These are phyloP conservation scores for Alternaria rosae DNA, from an alignment of 2,329 filamentous ascomycete genomes.

Conservation along the genomic window DNA sequence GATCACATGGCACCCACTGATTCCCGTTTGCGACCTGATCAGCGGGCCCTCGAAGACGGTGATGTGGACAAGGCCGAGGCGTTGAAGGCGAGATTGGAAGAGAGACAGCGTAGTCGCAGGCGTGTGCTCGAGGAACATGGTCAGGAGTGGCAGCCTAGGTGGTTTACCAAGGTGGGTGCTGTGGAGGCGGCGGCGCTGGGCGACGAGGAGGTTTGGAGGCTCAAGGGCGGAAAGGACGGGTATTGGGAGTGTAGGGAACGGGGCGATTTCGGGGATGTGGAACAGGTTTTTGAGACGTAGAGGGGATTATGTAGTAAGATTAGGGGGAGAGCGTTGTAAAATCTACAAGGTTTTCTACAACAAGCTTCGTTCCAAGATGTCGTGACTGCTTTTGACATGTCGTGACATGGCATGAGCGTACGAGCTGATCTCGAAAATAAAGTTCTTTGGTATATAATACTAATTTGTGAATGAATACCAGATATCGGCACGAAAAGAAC, in stretches of 20 bases:
- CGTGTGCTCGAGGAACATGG: slow-evolving; percentile 78
- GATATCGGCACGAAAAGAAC: background rate
- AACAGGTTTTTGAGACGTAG: slow-evolving; percentile 60
- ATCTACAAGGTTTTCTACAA: background rate
- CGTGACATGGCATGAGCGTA: background rate
- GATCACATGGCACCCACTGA: slow-evolving; percentile 81
- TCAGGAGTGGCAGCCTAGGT: slow-evolving; percentile 75
- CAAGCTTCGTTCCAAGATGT: no score
- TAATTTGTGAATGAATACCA: background rate
- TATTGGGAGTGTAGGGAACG: slow-evolving; percentile 89
- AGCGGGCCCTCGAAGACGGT: slow-evolving; percentile 82
- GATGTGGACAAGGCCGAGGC: slow-evolving; percentile 83
- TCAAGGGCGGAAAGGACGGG: slow-evolving; percentile 82
- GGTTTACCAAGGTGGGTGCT: slow-evolving; percentile 75
- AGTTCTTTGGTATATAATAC: background rate
- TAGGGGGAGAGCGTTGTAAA: background rate
- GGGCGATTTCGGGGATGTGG: slow-evolving; percentile 69
- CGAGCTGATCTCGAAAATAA: background rate
- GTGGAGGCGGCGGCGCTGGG: slow-evolving; percentile 43
- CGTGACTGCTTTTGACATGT: accelerated
- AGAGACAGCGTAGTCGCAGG: slow-evolving; percentile 79
- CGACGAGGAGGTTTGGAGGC: slow-evolving; percentile 60
- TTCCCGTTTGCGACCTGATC: slow-evolving; percentile 83
- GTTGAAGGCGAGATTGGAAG: slow-evolving; percentile 83
- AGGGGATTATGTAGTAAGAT: no score